These are phyloP conservation scores for Curvularia hawaiiensis DNA, from an alignment of 2,329 filamentous ascomycete species.

Conservation along the genomic window DNA sequence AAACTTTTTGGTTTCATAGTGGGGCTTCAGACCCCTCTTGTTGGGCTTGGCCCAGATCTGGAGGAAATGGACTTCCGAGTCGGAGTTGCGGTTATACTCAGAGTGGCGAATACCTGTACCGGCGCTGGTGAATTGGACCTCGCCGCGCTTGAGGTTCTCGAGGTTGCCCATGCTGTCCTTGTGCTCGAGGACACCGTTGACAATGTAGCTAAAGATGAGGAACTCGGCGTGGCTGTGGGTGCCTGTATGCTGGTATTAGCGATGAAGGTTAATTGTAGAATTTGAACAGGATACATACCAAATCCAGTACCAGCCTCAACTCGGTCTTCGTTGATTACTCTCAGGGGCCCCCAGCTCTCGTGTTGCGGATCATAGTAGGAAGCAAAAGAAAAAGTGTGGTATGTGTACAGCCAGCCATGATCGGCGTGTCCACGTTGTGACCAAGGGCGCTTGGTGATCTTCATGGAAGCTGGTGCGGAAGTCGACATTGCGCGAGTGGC, in stretches of 20 bases:
- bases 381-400: constrained; percentile 86
- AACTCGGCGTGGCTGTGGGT: constrained; percentile 86
- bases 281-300: constrained; percentile 41
- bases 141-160: constrained; percentile 75
- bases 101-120: constrained; percentile 80
- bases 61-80: constrained; percentile 78
- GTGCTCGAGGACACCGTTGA: constrained; percentile 86
- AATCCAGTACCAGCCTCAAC: constrained; percentile 77
- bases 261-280: not conserved
- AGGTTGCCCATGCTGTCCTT: constrained; percentile 78
- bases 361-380: constrained; percentile 70
- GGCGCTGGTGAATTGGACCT: constrained; percentile 91
- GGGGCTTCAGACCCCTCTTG: constrained; percentile 71
- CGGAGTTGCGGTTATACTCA: constrained; percentile 77
- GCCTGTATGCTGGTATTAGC: constrained; percentile 40
- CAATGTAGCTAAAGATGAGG: constrained; percentile 87
- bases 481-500: constrained; percentile 49
- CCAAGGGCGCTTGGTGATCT: constrained; percentile 76
- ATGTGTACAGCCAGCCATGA: constrained; percentile 87
- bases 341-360: constrained; percentile 73
- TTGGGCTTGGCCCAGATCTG: constrained; percentile 90
- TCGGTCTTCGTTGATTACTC: constrained; percentile 88
- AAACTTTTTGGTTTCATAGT: constrained; percentile 78
- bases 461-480: constrained; percentile 48
- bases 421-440: constrained; percentile 74